phyloP scores from a whole-genome alignment of 2,329 filamentous ascomycete genomes.

The Coniochaeta hoffmannii region DNA sequence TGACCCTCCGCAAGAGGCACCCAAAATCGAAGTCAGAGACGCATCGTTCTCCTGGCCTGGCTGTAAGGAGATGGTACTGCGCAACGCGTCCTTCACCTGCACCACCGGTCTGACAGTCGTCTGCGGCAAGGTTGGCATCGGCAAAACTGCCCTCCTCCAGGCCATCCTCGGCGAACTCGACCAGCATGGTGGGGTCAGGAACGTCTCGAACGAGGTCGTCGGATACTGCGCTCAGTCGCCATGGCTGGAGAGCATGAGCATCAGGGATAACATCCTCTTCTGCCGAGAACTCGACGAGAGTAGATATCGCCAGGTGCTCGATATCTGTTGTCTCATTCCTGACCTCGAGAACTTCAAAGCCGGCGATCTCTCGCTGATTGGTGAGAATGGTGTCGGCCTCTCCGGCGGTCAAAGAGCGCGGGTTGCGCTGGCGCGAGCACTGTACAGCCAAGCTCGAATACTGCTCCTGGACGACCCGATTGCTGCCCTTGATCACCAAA shows the following conservation, averaged over 20 bases:
- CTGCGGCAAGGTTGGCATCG: constrained; percentile 52
- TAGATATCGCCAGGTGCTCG: constrained; percentile 52
- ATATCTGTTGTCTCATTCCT: constrained; percentile 50
- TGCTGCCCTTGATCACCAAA: constrained; percentile 55
- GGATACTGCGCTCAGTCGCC: constrained; percentile 54
- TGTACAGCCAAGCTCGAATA: constrained; percentile 51
- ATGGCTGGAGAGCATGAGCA: constrained; percentile 59
- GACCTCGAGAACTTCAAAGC: constrained; percentile 49
- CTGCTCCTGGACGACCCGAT: constrained; percentile 57
- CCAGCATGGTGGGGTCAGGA: constrained; percentile 44
- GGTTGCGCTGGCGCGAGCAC: constrained; percentile 53
- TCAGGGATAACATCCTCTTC: constrained; percentile 58
- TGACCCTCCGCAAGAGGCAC: constrained; percentile 1
- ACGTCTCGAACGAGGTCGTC: constrained; percentile 40
- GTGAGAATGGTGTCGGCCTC: constrained; percentile 55
- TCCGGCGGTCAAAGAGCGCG: constrained; percentile 58
- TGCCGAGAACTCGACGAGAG: constrained; percentile 44
- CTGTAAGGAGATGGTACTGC: constrained; percentile 43
- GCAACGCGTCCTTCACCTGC: constrained; percentile 37
- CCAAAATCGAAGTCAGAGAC: constrained; percentile 45
- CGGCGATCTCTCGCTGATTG: constrained; percentile 52
- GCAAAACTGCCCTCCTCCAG: constrained; percentile 54
- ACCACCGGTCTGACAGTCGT: constrained; percentile 44
- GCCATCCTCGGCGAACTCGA: constrained; percentile 60
- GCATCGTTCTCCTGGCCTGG: constrained; percentile 80